Conservation (phyloP, 2,329 filamentous ascomycete species). For the Pseudopithomyces maydicus region DNA sequence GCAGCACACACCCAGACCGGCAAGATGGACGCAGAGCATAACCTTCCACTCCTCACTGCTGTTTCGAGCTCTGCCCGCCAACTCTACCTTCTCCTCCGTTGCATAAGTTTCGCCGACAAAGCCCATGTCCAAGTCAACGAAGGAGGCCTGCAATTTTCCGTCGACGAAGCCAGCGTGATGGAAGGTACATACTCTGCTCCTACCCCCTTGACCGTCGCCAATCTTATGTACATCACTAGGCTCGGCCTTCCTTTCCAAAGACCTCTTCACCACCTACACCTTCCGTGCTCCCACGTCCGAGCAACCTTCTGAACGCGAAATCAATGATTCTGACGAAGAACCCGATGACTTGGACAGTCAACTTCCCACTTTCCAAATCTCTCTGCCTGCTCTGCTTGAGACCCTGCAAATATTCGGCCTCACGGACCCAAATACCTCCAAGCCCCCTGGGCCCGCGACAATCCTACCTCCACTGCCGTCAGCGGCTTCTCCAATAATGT, state of each 20-base stretch:
- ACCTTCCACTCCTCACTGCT: conserved; percentile 69
- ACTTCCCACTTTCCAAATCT: conserved; percentile 81
- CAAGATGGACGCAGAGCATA: conserved; percentile 44
- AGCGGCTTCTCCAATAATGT: conserved; percentile 77
- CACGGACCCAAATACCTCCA: conserved; percentile 48
- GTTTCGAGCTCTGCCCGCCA: conserved; percentile 79
- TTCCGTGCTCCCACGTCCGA: conserved; percentile 61
- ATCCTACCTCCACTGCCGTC: conserved; percentile 62
- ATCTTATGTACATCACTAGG: conserved; percentile 50
- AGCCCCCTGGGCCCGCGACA: conserved; percentile 47
- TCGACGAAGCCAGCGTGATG: conserved; percentile 87
- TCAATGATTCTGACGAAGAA: conserved; percentile 32
- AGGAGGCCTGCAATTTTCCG: conserved; percentile 84
- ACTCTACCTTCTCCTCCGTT: conserved; percentile 68
- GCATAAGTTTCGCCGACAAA: conserved; percentile 65
- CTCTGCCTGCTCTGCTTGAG: conserved; percentile 84
- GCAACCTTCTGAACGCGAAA: conserved; percentile 35
- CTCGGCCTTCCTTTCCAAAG: conserved; percentile 83
- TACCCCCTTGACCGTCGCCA: not conserved
- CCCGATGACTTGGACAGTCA: conserved; percentile 38
- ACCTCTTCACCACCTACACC: conserved; percentile 84
- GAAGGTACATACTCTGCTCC: conserved; percentile 65
- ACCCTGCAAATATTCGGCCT: conserved; percentile 94
- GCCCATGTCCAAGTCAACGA: conserved; percentile 77
- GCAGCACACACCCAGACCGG: conserved; percentile 6